Base-by-base conservation (phyloP, 768 basidiomycete species). In the Cantharellus anzutake region DNA sequence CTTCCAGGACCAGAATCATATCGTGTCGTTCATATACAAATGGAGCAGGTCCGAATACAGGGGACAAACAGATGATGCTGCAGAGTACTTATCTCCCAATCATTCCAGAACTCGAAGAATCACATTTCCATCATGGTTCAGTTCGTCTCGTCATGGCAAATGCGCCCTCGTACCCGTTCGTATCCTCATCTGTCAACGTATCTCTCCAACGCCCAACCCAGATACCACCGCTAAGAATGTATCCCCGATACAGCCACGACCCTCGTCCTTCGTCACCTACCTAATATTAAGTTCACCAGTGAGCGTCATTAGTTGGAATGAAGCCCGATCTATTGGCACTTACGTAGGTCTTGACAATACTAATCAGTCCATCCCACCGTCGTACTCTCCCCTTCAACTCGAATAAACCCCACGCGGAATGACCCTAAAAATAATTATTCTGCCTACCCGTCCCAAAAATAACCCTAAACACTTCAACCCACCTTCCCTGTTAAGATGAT, bases 391-490 rank as follows among this genome's bases (percentile, higher is more conserved):
- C 89, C 2, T 82, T 71, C 35, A 93, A 69, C 60, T 76, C 81
- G 70, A 91, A 93, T 63, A 86, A 82, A 34, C 90, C 89, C 89
- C 89, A 93, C 11, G 87, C 81, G 4, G 89, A 92, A 70, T 92
- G 90, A 3, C 89, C 86, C 74, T 55, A 29, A 80, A 71, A 38
- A 63, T 60, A 34, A 62, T 59, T 4, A 66, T 64, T 14, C 68
- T 66, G 44, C 58, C 63, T 5, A 35, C 53, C 41, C 61, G 35
- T 57, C 35, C 56, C 41, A 37, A 44, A 40, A 11, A 29, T 44
- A 44, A 16, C 16, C 39, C 35, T 48, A 52, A 59, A 39, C 51
- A 34, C 39, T 41, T 53, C 20, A 37, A 29, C 84, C 69, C 14
- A 73, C 70, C 4, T 83, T 64, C 55, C 53, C 51, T 5, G 52